Base-by-base conservation (phyloP, 306 rosid genomes). In the Inga laurina region DNA sequence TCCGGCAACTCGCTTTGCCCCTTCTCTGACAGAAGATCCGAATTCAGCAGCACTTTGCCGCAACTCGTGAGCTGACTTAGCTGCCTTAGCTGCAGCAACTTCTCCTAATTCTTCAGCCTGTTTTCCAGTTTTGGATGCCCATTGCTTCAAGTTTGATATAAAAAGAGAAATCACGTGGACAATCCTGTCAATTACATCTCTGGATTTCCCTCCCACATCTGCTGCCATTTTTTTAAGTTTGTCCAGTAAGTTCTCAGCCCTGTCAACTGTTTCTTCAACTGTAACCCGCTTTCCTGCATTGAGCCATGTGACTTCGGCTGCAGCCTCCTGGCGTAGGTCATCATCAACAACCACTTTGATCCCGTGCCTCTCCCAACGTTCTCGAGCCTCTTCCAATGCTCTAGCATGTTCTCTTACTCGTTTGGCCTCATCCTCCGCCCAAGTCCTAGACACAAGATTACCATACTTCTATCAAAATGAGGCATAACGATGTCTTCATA, bases 341-440 rank as follows among this genome's bases (percentile, higher is more conserved):
- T 89, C 88, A 22, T 91, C 99, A 59, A 97, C 99, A 10, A 94
- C 89, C 75, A 97, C 95, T 86, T 94, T 97, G 91, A 97, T 97
- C 73, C 99, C 99, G 2, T 88, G 95, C 81, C 85, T 94, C 92
- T 91, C 99, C 99, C 99, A 97, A 66, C 95, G 94, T 78, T 89
- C 93, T 79, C 99, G 88, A 74, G 99, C 98, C 86, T 97, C 98
- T 84, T 97, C 99, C 22, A 97, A 93, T 39, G 91, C 87, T 84
- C 84, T 94, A 67, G 95, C 98, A 69, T 97, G 97, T 85, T 91
- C 98, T 84, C 94, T 91, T 72, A 95, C 99, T 81, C 97, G 89
- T 86, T 89, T 94, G 35, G 99, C 98, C 88, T 97, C 99, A 39
- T 97, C 98, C 89, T 97, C 99, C 0, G 99, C 99, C 99, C 99